Evolutionary conservation across 73 alveolate genomes (phyloP).

Genomic region (Paramecium biaurelia): DNA sequence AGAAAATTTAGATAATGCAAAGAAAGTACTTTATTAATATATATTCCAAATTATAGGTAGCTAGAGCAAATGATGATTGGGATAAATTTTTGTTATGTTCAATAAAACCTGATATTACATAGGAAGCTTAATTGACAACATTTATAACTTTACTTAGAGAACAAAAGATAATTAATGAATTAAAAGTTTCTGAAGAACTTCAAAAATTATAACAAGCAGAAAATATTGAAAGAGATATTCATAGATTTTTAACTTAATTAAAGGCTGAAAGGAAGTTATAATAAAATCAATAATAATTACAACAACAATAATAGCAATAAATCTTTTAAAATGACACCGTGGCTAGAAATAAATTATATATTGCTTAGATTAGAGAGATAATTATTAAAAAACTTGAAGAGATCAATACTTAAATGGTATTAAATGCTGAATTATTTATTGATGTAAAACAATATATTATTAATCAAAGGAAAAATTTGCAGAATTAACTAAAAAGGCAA

Average conservation of each 20-base stretch:
- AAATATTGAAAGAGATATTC: slow-evolving; percentile 43
- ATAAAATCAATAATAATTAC: not conserved
- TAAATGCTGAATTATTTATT: slow-evolving; percentile 61
- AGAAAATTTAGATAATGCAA: slow-evolving; percentile 64
- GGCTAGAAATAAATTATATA: not conserved
- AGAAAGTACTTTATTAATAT: not conserved
- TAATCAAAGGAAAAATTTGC: slow-evolving; percentile 9
- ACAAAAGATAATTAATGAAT: slow-evolving; percentile 21
- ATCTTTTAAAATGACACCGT: slow-evolving; percentile 59
- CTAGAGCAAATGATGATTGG: slow-evolving; percentile 63
- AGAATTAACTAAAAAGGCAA: not conserved
- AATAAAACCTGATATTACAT: slow-evolving; percentile 75
- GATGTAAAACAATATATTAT: slow-evolving; percentile 11
- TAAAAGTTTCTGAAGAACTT: slow-evolving; percentile 50
- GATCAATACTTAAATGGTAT: slow-evolving; percentile 52
- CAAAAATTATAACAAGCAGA: slow-evolving; percentile 53
- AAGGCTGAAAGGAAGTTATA: slow-evolving; percentile 44
- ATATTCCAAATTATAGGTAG: not conserved
- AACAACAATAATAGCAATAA: not conserved
- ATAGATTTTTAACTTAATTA: slow-evolving; percentile 5
- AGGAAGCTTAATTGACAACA: slow-evolving; percentile 74
- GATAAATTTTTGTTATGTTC: slow-evolving; percentile 70
- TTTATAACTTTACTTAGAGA: slow-evolving; percentile 74
- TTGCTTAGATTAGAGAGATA: not conserved
- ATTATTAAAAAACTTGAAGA: not conserved